These are phyloP conservation scores for Nothophoma quercina DNA, from an alignment of 2,329 filamentous ascomycete species.

Conservation along the genomic window DNA sequence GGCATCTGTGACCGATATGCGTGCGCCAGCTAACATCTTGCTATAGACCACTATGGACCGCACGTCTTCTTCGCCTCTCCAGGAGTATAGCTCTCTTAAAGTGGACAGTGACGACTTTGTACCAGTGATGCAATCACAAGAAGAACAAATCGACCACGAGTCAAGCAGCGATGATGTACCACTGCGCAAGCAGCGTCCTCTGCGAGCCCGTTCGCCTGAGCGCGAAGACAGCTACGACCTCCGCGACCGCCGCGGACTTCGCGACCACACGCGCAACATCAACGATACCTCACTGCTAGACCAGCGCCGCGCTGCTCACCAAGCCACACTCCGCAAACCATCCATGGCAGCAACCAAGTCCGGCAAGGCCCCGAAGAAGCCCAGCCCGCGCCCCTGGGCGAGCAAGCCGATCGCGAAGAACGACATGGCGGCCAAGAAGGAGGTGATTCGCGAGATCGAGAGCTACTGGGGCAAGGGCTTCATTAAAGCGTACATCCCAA, in stretches of 20 bases:
- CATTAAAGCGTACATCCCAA: constrained; percentile 39
- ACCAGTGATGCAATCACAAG: not conserved
- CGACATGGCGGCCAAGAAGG: constrained; percentile 34
- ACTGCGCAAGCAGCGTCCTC: constrained; percentile 8
- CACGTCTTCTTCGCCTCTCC: not conserved
- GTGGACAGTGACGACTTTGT: not conserved
- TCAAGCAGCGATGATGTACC: constrained; percentile 21
- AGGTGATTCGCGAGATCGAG: constrained; percentile 37
- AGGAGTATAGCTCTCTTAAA: not conserved
- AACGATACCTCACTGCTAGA: not conserved
- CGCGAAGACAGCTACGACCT: not conserved
- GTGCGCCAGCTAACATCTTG: no score
- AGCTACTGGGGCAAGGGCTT: constrained; percentile 38
- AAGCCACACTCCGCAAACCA: constrained; percentile 4
- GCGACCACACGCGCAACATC: not conserved
- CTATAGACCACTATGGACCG: not conserved
- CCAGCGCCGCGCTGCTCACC: not conserved
- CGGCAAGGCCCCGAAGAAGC: constrained; percentile 23
- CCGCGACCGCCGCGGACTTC: not conserved
- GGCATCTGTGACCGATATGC: no score
- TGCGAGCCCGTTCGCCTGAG: not conserved
- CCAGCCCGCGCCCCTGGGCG: constrained; percentile 23
- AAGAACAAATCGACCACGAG: not conserved
- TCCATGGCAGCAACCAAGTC: constrained; percentile 9
- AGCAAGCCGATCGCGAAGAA: constrained; percentile 36